A percentile compares a stretch with the other conserved stretches of the same genome.
These are phyloP conservation scores for Colletotrichum gigasporum DNA, from an alignment of 2,329 filamentous ascomycete genomes.

Conservation along the genomic window DNA sequence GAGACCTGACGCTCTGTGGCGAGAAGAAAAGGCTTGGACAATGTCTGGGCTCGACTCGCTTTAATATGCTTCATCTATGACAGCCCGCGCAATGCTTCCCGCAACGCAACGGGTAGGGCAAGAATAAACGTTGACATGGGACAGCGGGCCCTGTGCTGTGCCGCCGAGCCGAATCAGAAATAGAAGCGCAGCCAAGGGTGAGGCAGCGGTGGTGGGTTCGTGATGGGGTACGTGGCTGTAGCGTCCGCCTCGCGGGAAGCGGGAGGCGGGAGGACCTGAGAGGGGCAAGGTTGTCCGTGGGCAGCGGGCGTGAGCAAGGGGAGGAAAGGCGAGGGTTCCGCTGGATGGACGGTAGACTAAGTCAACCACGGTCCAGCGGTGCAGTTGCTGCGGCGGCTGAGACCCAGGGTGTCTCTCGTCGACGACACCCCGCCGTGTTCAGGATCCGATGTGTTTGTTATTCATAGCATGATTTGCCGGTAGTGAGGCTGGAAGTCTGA, in stretches of 20 bases:
- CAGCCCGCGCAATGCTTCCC: constrained; percentile 31
- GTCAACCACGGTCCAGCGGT: constrained; percentile 8
- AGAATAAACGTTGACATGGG: constrained; percentile 35
- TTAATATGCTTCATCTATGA: constrained; percentile 42
- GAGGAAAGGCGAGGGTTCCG: background rate
- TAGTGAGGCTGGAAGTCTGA: constrained; percentile 21
- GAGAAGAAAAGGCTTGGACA: constrained; percentile 33
- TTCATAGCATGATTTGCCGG: constrained; percentile 32
- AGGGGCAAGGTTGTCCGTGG: constrained; percentile 16
- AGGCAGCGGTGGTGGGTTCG: constrained; percentile 34
- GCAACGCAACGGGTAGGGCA: constrained; percentile 26
- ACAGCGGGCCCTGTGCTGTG: constrained; percentile 9
- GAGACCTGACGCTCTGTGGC: constrained; percentile 22
- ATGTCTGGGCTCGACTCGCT: constrained; percentile 35
- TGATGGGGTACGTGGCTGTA: constrained; percentile 36
- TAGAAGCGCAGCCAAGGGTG: constrained; percentile 27
- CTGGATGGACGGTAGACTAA: constrained; percentile 4
- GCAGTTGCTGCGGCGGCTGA: constrained; percentile 21
- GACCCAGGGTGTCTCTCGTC: constrained; percentile 26
- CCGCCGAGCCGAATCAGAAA: constrained; percentile 25
- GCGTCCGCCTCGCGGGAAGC: constrained; percentile 27
- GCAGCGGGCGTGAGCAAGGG: background rate
- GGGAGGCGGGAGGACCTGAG: constrained; percentile 29
- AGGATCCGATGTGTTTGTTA: constrained; percentile 19
- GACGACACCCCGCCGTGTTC: constrained; percentile 9